phyloP scores from a whole-genome alignment of 1,284 basidiomycete genomes.

The Leccinum subfulvum region DNA sequence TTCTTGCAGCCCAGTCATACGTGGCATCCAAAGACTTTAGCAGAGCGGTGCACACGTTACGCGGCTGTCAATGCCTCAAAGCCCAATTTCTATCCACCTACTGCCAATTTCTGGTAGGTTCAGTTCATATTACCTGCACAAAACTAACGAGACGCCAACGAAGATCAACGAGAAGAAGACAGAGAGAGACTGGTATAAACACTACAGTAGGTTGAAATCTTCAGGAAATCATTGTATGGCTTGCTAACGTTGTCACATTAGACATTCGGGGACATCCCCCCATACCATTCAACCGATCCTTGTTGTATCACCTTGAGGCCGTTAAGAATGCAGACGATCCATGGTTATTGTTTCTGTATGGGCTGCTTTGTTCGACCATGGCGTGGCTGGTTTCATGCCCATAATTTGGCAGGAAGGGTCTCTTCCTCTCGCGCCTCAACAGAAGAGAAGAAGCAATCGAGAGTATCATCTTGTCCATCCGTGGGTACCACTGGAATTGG shows the following conservation, averaged over 20 bases:
- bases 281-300: conserved; percentile 62
- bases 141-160: conserved; percentile 2
- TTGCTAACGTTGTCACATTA: conserved; percentile 28
- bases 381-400: conserved; percentile 9
- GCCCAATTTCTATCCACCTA: conserved; percentile 81
- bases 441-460: conserved; percentile 87
- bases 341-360: conserved; percentile 82
- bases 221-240: not conserved
- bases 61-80: conserved; percentile 64
- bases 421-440: conserved; percentile 77
- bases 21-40: conserved; percentile 81
- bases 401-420: conserved; percentile 57
- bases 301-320: conserved; percentile 60
- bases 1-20: conserved; percentile 73
- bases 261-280: conserved; percentile 75
- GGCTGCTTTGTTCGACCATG: conserved; percentile 1
- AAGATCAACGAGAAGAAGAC: conserved; percentile 69
- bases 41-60: conserved; percentile 68
- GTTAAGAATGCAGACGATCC: conserved; percentile 68
- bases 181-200: conserved; percentile 68
- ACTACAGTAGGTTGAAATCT: conserved; percentile 54
- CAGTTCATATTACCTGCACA: not conserved
- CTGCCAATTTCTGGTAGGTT: conserved; percentile 79
- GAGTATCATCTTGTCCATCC: conserved; percentile 75
- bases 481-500: conserved; percentile 93